Base-by-base conservation (phyloP, 306 rosid species). In the Lablab purpureus region DNA sequence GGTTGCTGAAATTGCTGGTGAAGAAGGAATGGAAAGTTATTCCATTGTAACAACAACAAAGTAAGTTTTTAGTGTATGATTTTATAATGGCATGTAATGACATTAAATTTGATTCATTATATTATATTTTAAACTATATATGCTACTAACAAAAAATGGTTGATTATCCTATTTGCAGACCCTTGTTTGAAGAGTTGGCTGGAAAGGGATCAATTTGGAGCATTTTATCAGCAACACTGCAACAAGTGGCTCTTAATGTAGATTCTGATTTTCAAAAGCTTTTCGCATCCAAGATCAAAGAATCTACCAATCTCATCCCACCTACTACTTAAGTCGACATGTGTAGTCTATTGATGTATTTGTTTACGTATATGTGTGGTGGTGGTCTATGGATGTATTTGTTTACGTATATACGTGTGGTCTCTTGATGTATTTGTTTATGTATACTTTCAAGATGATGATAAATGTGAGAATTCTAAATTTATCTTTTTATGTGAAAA, bases 1-100 rank as follows among this genome's bases (percentile, higher is more conserved):
- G 21, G 78, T 76, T 11, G 90, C 92, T n/a, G 5, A 65, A 66
- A 34, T 77, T 69, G 93, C 97, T 2, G 91, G 90, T 7, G 71
- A 10, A 40, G 80, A 83, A 47, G 93, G 93, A 64, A 4, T 90
- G 19, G 96, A 90, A 40, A 80, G 64, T 60, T 74, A 75, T 66
- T 84, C 95, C 23, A 37, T 86, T 1, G 71, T 88, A 4, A 83
- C 88, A 6, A 80, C 73, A 13, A 28, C 76, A 10, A 37, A 45
- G 97, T 91, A 83, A 87, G 89, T 55, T 37, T 18, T 7, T 19
- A 1, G 32, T 0, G 12, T 49, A 1, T 21, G 14, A 13, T 3
- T 6, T 1, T 2, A n/a, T n/a, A 2, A 5, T 71, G 5, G 12
- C 6, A 27, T 47, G 27, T 14, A 30, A 21, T 54, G 11, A 52